Evolutionary conservation across 2,329 filamentous ascomycete species (phyloP), one percentile per base, ranked within the genome.

Genomic region (Paecilomyces sp.): DNA sequence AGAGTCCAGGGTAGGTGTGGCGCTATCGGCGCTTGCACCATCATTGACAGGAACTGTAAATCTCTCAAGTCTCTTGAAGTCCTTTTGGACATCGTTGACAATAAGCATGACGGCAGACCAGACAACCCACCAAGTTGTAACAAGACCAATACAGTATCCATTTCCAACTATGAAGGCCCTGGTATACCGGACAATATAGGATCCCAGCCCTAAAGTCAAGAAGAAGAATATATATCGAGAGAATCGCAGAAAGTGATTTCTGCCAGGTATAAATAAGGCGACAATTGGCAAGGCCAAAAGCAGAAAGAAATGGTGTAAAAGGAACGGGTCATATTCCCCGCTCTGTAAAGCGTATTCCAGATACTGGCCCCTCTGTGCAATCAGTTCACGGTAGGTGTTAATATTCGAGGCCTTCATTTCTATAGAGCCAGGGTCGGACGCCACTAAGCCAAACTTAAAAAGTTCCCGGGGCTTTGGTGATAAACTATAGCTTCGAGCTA

Each of bases 11-110:
- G 41, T 18, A 47, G 6, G n/a, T 9, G 1, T 18, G n/a, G 2
- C 1, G n/a, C n/a, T 8, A 0, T 18, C 41, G 41, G 3, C 2
- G 41, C 1, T 6, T 47, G 9, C 22, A 33, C 3, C 5, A 54
- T 31, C n/a, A n/a, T 15, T 33, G 33, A 13, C 54, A n/a, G 60
- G 18, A 15, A 51, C 50, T 24, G 57, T 7, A 15, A 47, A 62
- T 51, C 78, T 74, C 67, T 86, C 83, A 47, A 87, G 81, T 36
- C 85, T 77, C 65, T 74, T 75, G 62, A 85, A 86, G 51, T 85
- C 80, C 11, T 66, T 72, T 64, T 84, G 82, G 0, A 78, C 76
- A 70, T 87, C 82, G 61, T 82, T 81, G 59, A 82, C 81, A 3
- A 86, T 65, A 24, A 87, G 72, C 50, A 87, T 73, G 0, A 79